Base-by-base conservation (phyloP, 1,284 basidiomycete genomes). In the Neonothopanus nambi region DNA sequence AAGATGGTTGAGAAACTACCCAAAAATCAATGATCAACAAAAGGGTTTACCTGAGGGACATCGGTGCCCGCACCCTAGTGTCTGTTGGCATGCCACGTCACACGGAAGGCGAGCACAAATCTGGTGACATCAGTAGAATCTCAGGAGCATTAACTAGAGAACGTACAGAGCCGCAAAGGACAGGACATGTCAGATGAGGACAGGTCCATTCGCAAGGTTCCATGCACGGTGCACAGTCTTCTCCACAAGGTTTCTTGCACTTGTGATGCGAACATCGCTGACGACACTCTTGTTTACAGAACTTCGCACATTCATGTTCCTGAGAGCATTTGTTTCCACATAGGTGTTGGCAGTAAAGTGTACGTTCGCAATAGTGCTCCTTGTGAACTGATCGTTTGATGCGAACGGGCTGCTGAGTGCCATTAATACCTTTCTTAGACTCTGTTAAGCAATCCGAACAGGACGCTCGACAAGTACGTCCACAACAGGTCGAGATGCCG, bases 81-180 rank as follows among this genome's bases (percentile, higher is more conserved):
- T 21, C 5, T 70, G 69, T 13, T 64, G 56, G 57, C 89, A 91
- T 1, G 75, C 76, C 48, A 68, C 53, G 57, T 90, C 81, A 56
- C 87, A 89, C 0, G 88, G 89, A 3, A 87, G 65, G 11, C 85
- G 78, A 5, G 80, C 74, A 62, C 89, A 90, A 11, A 86, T 75
- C 86, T 89, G 53, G 1, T 23, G 3, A 4, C 13, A 9, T 48
- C 11, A 52, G 55, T 33, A 28, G n/a, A 17, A 33, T 5, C 42
- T 42, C 5, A 48, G 12, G 9, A 33, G 13, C 8, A 3, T 5
- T 33, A 33, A 21, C 21, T 3, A 39, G 28, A n/a, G 23, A 6
- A 72, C 82, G 70, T 54, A 87, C 87, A 17, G 84, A 85, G 12
- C 85, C 86, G 60, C 89, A 91, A 0, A 84, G 79, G n/a, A 88